Evolutionary conservation across 345 rosid species (phyloP).

Genomic region (Brassica cretica): DNA sequence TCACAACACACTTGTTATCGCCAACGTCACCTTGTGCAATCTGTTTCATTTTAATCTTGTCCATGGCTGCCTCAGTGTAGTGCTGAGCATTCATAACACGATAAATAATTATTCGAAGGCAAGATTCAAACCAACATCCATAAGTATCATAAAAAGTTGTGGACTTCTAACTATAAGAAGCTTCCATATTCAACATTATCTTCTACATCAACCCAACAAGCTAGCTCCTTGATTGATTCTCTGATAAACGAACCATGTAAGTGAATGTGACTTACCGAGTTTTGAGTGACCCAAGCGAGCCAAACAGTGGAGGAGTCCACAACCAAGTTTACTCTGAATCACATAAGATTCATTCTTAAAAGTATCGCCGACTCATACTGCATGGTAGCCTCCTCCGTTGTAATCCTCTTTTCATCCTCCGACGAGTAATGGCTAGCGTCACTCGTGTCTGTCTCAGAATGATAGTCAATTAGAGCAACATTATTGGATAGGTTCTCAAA

Average conservation of each 20-base stretch:
- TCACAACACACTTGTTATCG: slow-evolving; percentile 75
- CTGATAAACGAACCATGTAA: neutral
- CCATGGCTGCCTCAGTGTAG: slow-evolving; percentile 94
- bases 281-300: slow-evolving; percentile 90
- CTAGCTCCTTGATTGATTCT: neutral
- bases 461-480: too few species aligned
- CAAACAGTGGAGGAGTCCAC: slow-evolving; percentile 99
- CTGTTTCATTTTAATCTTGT: slow-evolving; percentile 88
- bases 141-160: neutral
- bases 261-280: slow-evolving; percentile 46
- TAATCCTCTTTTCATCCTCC: slow-evolving; percentile 65
- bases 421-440: slow-evolving; percentile 72
- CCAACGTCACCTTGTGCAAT: slow-evolving; percentile 74
- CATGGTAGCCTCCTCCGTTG: slow-evolving; percentile 80
- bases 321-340: slow-evolving; percentile 87
- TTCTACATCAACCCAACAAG: slow-evolving; percentile 5
- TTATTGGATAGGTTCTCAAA: too few species aligned
- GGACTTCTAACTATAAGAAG: neutral
- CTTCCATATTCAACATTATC: neutral
- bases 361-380: slow-evolving; percentile 71
- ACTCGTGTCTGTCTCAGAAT: slow-evolving; percentile 13
- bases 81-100: slow-evolving; percentile 89
- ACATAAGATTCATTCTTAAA: slow-evolving; percentile 87
- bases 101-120: slow-evolving; percentile 49
- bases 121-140: neutral